Evolutionary conservation across 2,329 filamentous ascomycete species (phyloP), one percentile per base, ranked within the genome.

Genomic region (Calonectria pseudoreteaudii): DNA sequence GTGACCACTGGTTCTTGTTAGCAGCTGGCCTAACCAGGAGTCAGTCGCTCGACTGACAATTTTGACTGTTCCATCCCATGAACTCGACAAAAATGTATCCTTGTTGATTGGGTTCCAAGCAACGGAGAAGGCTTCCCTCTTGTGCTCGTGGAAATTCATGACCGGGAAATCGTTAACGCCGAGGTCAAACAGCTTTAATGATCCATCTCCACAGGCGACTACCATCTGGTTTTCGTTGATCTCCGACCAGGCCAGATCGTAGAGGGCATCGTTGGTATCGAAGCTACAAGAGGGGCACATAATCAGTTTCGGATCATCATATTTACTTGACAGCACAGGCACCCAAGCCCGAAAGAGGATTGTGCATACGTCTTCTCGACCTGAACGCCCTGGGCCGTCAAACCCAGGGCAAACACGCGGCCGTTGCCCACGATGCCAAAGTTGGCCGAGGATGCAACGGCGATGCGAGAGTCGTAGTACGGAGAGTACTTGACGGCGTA

Each of bases 401-500:
- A 86, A 36, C 93, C 94, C 31, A 98, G 89, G 72, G 96, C 92
- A 82, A 94, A 98, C 1, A 98, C 86, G 53, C 96, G 92, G 14
- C 97, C 97, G 87, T 99, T 99, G 62, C 97, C 97, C 44, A 99
- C 96, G 49, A 99, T 94, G 49, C 97, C 97, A 86, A 97, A 99
- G 88, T 99, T 98, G 76, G 96, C 92, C n/a, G 95, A 94, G 1
- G 94, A 91, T 36, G 95, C 94, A 80, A 98, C 95, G 71, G 96
- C 96, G 77, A 99, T 92, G 76, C 96, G 93, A 78, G 94, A 97
- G 87, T 98, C 97, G 87, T 97, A 98, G 88, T 98, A 99, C 9
- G 97, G 97, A 70, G 96, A 98, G 89, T 98, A 99, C 86, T 98
- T 98, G 85, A 98, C 95, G 79, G 94, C 95, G 86, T 98, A 98